Base-by-base conservation (phyloP, 108 stramenopile genomes). In the Stephanodiscus minutulus region DNA sequence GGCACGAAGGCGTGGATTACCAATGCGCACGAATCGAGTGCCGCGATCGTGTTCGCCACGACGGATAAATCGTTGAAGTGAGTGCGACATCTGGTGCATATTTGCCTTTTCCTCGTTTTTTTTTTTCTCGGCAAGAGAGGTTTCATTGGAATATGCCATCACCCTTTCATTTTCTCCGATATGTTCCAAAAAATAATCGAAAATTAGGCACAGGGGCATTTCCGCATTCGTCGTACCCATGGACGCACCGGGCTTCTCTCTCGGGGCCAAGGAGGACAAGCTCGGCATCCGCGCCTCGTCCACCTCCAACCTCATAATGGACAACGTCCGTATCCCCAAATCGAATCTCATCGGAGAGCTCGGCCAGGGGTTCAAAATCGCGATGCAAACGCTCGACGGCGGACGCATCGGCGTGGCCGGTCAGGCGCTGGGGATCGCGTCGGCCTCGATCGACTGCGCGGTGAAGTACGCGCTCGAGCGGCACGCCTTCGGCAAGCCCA, bases 1-100 rank as follows among this genome's bases (percentile, higher is more conserved):
- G 98, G 98, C n/a, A 96, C 95, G 64, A 98, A 98, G 84, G 98
- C 98, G 21, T 98, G 98, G 98, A 98, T 98, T 78, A 97, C 96
- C 29, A 98, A 98, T 82, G 97, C 98, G 7, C 86, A 96, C 68
- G 97, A 97, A 70, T 85, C 97, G 8, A 64, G 84, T 61, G 91
- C 93, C 0, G 93, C 96, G 12, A 88, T 98, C 53, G 95, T 98
- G 7, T 98, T 98, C 82, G 98, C 98, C 33, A 98, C 98, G 7
- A 98, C 98, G 20, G 97, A 98, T 78, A 98, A 97, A 76, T 77
- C 77, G 18, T 79, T 95, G 68, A 97, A 98, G 94, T 91, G 77
- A 87, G 89, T 86, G 31, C n/a, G 27, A 48, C n/a, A 15, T 12
- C 25, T 8, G 9, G 39, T 28, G 24, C 5, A 24, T 61, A 0